phyloP scores from a whole-genome alignment of 306 rosid genomes.

The Alnus glutinosa region DNA sequence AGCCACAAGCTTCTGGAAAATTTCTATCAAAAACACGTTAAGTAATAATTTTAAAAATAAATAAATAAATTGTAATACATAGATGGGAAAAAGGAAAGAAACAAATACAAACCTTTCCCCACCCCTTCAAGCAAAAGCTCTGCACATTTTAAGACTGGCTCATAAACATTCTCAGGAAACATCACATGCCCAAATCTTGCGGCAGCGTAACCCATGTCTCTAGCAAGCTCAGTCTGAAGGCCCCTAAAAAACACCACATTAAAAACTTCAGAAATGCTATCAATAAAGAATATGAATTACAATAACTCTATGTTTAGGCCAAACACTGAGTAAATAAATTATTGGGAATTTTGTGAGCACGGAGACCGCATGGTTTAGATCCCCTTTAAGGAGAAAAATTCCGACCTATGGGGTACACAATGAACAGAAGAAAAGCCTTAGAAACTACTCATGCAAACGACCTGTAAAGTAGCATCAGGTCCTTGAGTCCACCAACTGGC shows the following conservation, averaged over 20 bases:
- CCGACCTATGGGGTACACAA: background rate
- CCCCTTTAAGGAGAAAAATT: background rate
- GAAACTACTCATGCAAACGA: constrained; percentile 38
- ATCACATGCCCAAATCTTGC: constrained; percentile 97
- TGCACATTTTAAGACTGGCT: constrained; percentile 86
- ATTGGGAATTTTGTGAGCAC: background rate
- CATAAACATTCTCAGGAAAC: constrained; percentile 97
- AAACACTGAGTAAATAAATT: constrained; percentile 9
- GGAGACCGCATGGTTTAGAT: background rate
- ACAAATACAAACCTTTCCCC: constrained; percentile 64
- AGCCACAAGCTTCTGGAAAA: constrained; percentile 25
- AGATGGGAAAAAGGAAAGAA: constrained; percentile 17
- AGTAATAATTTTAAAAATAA: constrained; percentile 1
- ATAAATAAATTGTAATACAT: background rate
- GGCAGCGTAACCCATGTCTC: constrained; percentile 89
- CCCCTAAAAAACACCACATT: constrained; percentile 63
- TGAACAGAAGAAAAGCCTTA: constrained; percentile 14
- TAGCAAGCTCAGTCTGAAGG: constrained; percentile 96
- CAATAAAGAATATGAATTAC: constrained; percentile 11
- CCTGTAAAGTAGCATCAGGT: constrained; percentile 89
- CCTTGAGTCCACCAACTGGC: constrained; percentile 99
- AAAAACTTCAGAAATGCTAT: constrained; percentile 47
- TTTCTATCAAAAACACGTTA: constrained; percentile 8
- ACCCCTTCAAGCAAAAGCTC: constrained; percentile 93
- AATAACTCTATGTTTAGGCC: constrained; percentile 16